Evolutionary conservation across 2,329 filamentous ascomycete genomes (phyloP).

Genomic region (Alternaria conjuncta): DNA sequence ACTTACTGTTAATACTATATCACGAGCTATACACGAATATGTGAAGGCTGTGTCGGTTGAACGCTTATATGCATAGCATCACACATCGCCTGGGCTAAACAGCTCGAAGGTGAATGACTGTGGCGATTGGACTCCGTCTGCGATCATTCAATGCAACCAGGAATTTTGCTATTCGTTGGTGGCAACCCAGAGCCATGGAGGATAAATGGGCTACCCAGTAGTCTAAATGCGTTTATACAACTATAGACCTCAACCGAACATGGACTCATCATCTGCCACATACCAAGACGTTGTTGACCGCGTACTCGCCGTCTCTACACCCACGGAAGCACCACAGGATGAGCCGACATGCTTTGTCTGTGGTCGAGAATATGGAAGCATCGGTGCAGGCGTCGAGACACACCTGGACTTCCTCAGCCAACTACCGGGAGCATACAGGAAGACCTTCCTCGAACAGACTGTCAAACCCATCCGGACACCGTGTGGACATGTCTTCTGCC

Average conservation of each 20-base stretch:
- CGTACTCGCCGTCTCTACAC: not conserved
- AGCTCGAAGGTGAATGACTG: not conserved
- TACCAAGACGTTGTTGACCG: conserved; percentile 8
- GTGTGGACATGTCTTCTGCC: conserved; percentile 7
- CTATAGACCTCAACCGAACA: not conserved
- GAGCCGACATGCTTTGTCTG: conserved; percentile 1
- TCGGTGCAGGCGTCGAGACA: not conserved
- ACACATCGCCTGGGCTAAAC: not conserved
- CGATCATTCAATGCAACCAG: not conserved
- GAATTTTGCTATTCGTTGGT: not conserved
- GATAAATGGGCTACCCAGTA: not conserved
- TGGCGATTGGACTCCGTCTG: not conserved
- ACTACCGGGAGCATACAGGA: not conserved
- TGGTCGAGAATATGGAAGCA: not conserved
- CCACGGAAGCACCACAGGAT: not conserved
- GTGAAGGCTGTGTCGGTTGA: not conserved
- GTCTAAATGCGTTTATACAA: not conserved
- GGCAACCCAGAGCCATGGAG: not conserved
- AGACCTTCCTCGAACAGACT: not conserved
- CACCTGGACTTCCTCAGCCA: not conserved
- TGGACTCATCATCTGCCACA: not conserved
- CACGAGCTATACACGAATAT: not conserved
- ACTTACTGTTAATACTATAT: not conserved
- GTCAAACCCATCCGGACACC: conserved; percentile 1
- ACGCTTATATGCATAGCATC: not conserved